Evolutionary conservation across 2,329 filamentous ascomycete genomes (phyloP).

Genomic region (Fusarium nelsonii): DNA sequence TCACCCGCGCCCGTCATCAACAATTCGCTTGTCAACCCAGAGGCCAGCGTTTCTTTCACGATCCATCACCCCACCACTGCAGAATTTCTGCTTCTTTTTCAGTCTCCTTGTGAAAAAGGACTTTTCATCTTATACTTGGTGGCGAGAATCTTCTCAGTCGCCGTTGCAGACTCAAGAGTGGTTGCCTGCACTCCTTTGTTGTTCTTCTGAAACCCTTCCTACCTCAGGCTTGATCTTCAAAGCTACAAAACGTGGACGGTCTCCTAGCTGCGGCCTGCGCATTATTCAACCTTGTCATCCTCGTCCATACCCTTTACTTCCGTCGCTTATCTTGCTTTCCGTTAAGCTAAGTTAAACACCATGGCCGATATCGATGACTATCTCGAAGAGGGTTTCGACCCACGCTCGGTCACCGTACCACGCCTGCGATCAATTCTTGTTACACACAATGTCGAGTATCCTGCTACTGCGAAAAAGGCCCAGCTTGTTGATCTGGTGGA

Average conservation of each 20-base stretch:
- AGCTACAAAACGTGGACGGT: constrained; percentile 25
- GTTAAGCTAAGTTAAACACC: constrained; percentile 38
- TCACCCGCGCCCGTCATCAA: constrained; percentile 41
- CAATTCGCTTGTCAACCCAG: constrained; percentile 41
- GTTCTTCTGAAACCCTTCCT: constrained; percentile 2
- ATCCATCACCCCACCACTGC: constrained; percentile 39
- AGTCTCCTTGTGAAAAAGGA: constrained; percentile 10
- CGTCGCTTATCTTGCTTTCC: constrained; percentile 17
- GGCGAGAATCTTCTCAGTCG: neutral
- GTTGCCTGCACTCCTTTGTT: constrained; percentile 34
- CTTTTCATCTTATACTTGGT: neutral
- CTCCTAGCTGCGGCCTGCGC: constrained; percentile 33
- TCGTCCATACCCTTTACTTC: constrained; percentile 17
- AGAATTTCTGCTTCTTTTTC: constrained; percentile 15
- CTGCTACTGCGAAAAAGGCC: constrained; percentile 90
- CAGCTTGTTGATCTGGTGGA: constrained; percentile 89
- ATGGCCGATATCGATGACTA: constrained; percentile 84
- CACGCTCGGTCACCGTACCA: constrained; percentile 84
- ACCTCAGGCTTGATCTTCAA: constrained; percentile 14
- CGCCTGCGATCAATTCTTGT: constrained; percentile 92
- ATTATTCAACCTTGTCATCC: constrained; percentile 31
- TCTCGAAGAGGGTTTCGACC: constrained; percentile 87
- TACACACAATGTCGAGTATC: constrained; percentile 86
- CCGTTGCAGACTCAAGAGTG: constrained; percentile 1
- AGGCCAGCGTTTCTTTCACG: constrained; percentile 34